These are phyloP conservation scores for Ophiocordyceps unilateralis DNA, from an alignment of 2,329 filamentous ascomycete species.

Conservation along the genomic window DNA sequence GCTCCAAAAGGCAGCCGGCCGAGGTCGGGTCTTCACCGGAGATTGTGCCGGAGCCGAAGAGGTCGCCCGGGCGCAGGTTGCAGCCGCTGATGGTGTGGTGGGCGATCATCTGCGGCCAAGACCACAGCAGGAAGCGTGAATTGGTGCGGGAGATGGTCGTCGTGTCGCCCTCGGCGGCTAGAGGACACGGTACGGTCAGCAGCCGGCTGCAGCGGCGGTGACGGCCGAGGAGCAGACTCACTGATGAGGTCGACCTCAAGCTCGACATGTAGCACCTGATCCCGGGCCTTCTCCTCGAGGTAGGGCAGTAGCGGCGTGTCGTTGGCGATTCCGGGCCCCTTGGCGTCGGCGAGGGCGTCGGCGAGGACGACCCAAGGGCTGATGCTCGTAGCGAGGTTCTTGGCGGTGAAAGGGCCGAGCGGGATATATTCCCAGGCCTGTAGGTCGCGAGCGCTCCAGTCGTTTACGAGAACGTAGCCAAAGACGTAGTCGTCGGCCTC, in stretches of 20 bases:
- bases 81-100: constrained; percentile 69
- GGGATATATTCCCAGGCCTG: constrained; percentile 45
- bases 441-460: constrained; percentile 48
- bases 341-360: constrained; percentile 30
- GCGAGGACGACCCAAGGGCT: constrained; percentile 45
- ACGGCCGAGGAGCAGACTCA: constrained; percentile 9
- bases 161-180: constrained; percentile 14
- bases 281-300: constrained; percentile 36
- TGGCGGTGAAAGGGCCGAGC: constrained; percentile 43
- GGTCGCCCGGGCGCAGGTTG: constrained; percentile 54
- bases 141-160: constrained; percentile 15
- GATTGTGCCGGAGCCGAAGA: constrained; percentile 67
- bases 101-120: constrained; percentile 69
- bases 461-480: constrained; percentile 48
- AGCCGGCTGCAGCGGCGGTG: too few relatives aligned
- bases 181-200: too few relatives aligned
- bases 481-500: constrained; percentile 56
- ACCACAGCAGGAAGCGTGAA: constrained; percentile 45
- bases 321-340: constrained; percentile 12
- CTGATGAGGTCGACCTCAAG: constrained; percentile 21
- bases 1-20: constrained; percentile 55
- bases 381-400: constrained; percentile 42
- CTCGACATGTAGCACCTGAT: constrained; percentile 18
- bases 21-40: constrained; percentile 44
- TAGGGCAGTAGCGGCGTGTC: constrained; percentile 18